These are phyloP conservation scores for Eucalyptus erythrocorys DNA, from an alignment of 345 rosid species.

Conservation along the genomic window DNA sequence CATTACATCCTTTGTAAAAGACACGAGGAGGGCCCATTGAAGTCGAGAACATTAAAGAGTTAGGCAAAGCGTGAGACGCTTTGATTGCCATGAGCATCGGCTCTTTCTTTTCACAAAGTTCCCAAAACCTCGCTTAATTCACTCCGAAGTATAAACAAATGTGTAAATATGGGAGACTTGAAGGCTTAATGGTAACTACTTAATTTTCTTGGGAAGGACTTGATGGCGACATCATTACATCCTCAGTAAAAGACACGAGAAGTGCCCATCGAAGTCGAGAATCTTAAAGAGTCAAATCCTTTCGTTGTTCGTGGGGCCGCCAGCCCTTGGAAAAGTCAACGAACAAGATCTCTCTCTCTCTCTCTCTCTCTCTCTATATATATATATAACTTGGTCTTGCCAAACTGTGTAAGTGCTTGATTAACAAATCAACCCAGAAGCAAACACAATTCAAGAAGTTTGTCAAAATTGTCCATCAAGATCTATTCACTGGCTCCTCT, in stretches of 20 bases:
- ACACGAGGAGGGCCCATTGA: background rate
- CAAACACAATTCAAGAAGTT: background rate
- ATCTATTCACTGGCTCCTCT: background rate
- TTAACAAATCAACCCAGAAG: background rate
- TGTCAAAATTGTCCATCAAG: background rate
- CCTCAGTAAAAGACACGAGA: background rate
- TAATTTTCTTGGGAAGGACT: background rate
- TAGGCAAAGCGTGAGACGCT: accelerated
- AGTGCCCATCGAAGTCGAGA: background rate
- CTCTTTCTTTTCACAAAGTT: background rate
- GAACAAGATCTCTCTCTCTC: background rate
- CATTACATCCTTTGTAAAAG: background rate
- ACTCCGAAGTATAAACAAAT: background rate
- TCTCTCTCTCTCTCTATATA: background rate
- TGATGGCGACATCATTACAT: background rate
- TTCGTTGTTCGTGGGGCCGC: background rate
- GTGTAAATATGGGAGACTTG: background rate
- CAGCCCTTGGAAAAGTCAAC: background rate
- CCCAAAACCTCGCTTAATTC: background rate
- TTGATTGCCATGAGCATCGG: background rate
- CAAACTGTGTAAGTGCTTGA: background rate
- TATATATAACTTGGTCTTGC: background rate
- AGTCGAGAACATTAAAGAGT: background rate
- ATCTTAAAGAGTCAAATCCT: background rate
- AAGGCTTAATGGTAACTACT: background rate